Evolutionary conservation across 73 alveolate species (phyloP), one percentile per base, ranked within the genome.

Genomic region (Stentor roeselii): DNA sequence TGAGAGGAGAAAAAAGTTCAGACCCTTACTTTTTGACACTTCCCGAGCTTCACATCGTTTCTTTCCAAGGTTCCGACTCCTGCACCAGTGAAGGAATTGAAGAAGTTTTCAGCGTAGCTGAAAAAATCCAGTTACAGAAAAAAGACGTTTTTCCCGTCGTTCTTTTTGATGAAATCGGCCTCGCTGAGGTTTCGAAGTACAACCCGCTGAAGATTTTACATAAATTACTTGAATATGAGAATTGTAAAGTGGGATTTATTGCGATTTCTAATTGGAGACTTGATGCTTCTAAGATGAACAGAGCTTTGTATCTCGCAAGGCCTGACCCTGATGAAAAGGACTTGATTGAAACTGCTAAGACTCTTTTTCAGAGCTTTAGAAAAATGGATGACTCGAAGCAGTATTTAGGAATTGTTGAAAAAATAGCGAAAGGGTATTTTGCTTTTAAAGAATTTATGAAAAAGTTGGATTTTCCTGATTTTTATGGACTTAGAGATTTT

Each of bases 241-340:
- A 90, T 39, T 82, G 85, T 30, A 39, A 82, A 35, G 59, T 60
- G 27, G 87, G 86, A 59, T 85, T 85, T 85, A 80, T 85, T 3
- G 90, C 75, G 30, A 80, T 77, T 85, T 78, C 90, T 40, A 85
- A 85, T 80, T 85, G 89, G 37, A 6, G 86, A 0, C 42, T 85
- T 15, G 95, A 90, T 83, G 92, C 93, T 3, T 86, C 93, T 60
- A 90, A 90, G 83, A 82, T 86, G 40, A 90, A 90, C 76, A 88
- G 95, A 83, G 92, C 91, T 78, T 76, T 87, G 76, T 87, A 87
- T 30, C 76, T 90, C 59, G 86, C 93, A 31, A 90, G 91, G 60
- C 87, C 93, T 30, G 93, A 90, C 61, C 88, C 83, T 82, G 87
- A 83, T 84, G 82, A 83, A 36, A 89, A 90, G 60, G 96, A 90